Evolutionary conservation across 2,329 filamentous ascomycete species (phyloP).

Genomic region (Beauveria pseudobassiana): DNA sequence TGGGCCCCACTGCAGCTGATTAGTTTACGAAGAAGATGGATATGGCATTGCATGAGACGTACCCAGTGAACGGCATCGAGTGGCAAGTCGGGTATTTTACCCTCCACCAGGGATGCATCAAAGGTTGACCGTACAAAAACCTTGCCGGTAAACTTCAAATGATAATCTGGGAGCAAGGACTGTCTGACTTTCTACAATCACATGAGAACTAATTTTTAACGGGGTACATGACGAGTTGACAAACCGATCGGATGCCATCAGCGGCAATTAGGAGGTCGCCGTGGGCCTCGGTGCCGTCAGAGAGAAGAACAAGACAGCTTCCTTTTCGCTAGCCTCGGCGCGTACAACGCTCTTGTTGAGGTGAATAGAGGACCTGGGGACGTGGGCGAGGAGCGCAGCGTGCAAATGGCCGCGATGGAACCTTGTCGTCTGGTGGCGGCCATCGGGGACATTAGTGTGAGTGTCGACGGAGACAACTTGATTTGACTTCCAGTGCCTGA

Average conservation of each 20-base stretch:
- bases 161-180: constrained; percentile 8
- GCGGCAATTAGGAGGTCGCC: constrained; percentile 43
- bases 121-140: constrained; percentile 13
- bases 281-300: constrained; percentile 33
- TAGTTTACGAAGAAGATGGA: not conserved
- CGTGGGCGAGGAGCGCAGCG: constrained; percentile 35
- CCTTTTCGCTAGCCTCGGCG: constrained; percentile 19
- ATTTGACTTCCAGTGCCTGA: constrained; percentile 36
- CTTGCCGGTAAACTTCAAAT: constrained; percentile 12
- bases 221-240: constrained; percentile 15
- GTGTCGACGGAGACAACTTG: constrained; percentile 37
- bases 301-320: constrained; percentile 29
- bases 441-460: constrained; percentile 29
- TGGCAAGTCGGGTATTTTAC: constrained; percentile 11
- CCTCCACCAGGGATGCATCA: constrained; percentile 12
- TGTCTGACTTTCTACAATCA: constrained; percentile 6
- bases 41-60: not conserved
- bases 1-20: not conserved
- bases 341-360: constrained; percentile 33
- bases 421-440: constrained; percentile 33
- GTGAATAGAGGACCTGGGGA: constrained; percentile 34
- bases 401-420: constrained; percentile 43
- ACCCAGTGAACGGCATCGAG: constrained; percentile 15
- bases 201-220: not conserved
- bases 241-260: constrained; percentile 44